A percentile compares a stretch with the other conserved stretches of the same genome.
These are phyloP conservation scores for Psilocybe subaeruginosa DNA, from an alignment of 768 basidiomycete genomes.

Conservation along the genomic window DNA sequence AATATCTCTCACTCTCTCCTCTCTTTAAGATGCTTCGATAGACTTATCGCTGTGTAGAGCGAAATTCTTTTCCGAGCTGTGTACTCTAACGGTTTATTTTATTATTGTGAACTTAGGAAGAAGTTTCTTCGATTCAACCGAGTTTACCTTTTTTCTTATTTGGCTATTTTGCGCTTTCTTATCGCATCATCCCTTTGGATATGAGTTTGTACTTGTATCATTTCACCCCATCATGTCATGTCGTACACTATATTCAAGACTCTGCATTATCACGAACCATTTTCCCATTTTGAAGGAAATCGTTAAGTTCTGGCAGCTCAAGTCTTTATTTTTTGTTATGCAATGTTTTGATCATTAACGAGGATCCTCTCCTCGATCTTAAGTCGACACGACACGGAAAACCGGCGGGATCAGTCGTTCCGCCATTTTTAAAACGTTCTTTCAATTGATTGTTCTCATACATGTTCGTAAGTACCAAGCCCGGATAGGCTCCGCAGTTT, in stretches of 20 bases:
- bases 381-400: too few relatives aligned
- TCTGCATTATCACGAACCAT: background rate
- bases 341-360: too few relatives aligned
- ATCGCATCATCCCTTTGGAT: background rate
- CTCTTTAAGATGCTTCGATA: background rate
- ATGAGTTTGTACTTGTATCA: conserved; percentile 1
- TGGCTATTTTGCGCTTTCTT: background rate
- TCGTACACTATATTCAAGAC: background rate
- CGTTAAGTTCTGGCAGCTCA: background rate
- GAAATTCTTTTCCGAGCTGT: background rate
- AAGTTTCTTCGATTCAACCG: background rate
- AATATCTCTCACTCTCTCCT: conserved; percentile 8
- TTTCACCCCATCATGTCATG: background rate
- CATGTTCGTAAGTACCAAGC: too few relatives aligned
- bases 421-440: too few relatives aligned
- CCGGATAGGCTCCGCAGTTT: too few relatives aligned
- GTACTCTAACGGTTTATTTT: background rate
- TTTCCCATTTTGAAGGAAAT: background rate
- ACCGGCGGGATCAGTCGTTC: too few relatives aligned
- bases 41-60: background rate
- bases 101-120: background rate
- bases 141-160: background rate
- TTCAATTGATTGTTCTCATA: too few relatives aligned
- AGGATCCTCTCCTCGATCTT: too few relatives aligned
- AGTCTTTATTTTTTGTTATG: background rate